Evolutionary conservation across 2,329 filamentous ascomycete species (phyloP).

Genomic region (Tolypocladium tundrense): DNA sequence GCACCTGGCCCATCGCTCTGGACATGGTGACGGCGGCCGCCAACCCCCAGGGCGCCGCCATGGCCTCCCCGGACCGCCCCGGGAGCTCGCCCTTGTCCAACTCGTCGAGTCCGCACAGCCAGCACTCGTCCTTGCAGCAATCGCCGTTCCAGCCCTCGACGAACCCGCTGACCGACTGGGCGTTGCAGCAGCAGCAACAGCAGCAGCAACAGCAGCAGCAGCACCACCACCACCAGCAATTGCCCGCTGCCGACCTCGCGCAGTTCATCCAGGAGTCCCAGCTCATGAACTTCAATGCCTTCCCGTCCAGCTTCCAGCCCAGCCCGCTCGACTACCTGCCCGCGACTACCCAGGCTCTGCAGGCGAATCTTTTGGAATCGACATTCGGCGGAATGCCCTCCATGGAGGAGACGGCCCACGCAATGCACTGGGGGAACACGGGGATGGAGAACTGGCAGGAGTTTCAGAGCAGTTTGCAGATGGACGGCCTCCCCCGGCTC

Average conservation of each 20-base stretch:
- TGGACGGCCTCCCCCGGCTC: slow-evolving; percentile 34
- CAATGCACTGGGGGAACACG: slow-evolving; percentile 48
- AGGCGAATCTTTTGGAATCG: slow-evolving; percentile 52
- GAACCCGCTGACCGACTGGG: slow-evolving; percentile 51
- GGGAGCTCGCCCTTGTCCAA: slow-evolving; percentile 38
- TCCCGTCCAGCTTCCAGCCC: slow-evolving; percentile 40
- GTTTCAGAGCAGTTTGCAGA: slow-evolving; percentile 52
- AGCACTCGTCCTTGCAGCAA: slow-evolving; percentile 38
- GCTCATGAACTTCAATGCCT: slow-evolving; percentile 45
- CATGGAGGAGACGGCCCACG: slow-evolving; percentile 43
- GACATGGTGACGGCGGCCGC: slow-evolving; percentile 36
- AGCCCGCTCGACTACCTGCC: slow-evolving; percentile 51
- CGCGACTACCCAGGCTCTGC: slow-evolving; percentile 53
- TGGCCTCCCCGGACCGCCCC: slow-evolving; percentile 38
- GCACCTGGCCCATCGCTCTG: slow-evolving; percentile 41
- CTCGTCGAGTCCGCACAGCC: slow-evolving; percentile 41
- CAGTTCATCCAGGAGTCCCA: slow-evolving; percentile 47
- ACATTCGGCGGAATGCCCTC: slow-evolving; percentile 49
- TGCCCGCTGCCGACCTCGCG: slow-evolving; percentile 35
- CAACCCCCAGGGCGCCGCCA: slow-evolving; percentile 32
- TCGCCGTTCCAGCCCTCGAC: slow-evolving; percentile 43
- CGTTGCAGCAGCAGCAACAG: slow-evolving; percentile 45
- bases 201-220: slow-evolving; percentile 20
- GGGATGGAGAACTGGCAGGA: slow-evolving; percentile 72
- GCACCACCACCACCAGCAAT: slow-evolving; percentile 13